A percentile compares a stretch with the other conserved stretches of the same genome.
Evolutionary conservation across 352 stramenopile species (phyloP).

Genomic region (Pythium folliculosum): DNA sequence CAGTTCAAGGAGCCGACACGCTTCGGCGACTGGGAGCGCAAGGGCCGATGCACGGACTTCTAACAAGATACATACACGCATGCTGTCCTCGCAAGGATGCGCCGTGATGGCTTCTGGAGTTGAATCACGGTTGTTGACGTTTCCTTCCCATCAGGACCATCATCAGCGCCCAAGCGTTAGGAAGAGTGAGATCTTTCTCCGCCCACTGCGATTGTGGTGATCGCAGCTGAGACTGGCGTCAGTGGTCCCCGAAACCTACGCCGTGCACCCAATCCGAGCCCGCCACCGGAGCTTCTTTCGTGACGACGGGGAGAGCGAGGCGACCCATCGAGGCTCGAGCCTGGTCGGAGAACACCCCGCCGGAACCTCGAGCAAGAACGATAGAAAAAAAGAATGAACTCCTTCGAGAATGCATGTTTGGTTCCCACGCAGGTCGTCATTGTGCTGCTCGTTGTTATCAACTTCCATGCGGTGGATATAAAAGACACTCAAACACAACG

Average conservation of each 20-base stretch:
- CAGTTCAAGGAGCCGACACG: slow-evolving; percentile 94
- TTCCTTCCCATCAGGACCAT: neutral
- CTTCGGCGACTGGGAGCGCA: slow-evolving; percentile 98
- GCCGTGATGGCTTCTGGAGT: neutral
- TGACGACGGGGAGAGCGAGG: neutral
- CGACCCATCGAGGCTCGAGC: neutral
- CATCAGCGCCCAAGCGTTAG: neutral
- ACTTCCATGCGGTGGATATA: too few species aligned
- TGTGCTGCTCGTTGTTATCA: neutral
- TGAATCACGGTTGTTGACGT: too few species aligned
- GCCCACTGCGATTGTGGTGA: neutral
- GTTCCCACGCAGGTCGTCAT: neutral
- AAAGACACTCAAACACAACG: too few species aligned
- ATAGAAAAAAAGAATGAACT: slow-evolving; percentile 14
- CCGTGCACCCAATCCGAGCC: neutral
- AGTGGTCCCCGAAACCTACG: slow-evolving; percentile 1
- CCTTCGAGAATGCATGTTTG: slow-evolving; percentile 1
- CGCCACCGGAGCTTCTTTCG: neutral
- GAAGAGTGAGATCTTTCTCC: neutral
- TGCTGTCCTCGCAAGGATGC: neutral
- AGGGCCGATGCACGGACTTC: slow-evolving; percentile 96
- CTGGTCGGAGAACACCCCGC: neutral
- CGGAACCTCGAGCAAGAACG: neutral
- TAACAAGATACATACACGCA: slow-evolving; percentile 32
- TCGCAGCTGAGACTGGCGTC: neutral